Evolutionary conservation across 2,329 filamentous ascomycete genomes (phyloP).

Genomic region (Exophiala dermatitidis): DNA sequence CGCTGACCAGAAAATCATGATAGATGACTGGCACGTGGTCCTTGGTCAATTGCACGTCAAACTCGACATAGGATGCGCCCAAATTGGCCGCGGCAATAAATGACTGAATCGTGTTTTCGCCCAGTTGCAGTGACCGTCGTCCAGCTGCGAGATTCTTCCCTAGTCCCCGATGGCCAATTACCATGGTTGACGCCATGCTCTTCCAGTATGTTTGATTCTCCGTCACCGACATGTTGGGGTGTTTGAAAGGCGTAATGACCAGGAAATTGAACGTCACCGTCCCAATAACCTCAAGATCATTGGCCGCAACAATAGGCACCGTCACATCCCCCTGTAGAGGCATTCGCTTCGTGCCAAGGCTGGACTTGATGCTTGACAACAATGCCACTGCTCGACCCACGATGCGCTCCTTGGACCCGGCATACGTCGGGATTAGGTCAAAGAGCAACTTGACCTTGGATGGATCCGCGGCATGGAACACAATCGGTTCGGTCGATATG

Average conservation of each 20-base stretch:
- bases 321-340: slow-evolving; percentile 86
- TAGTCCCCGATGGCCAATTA: slow-evolving; percentile 64
- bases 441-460: slow-evolving; percentile 83
- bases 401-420: slow-evolving; percentile 69
- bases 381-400: slow-evolving; percentile 85
- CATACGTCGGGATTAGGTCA: slow-evolving; percentile 91
- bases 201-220: slow-evolving; percentile 95
- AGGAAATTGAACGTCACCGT: slow-evolving; percentile 95
- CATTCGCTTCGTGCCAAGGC: slow-evolving; percentile 77
- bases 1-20: slow-evolving; percentile 94
- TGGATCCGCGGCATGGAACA: slow-evolving; percentile 72
- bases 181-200: slow-evolving; percentile 80
- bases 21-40: slow-evolving; percentile 98
- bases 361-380: slow-evolving; percentile 76
- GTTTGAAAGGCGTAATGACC: slow-evolving; percentile 86
- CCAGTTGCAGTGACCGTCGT: slow-evolving; percentile 82
- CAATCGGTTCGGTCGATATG: slow-evolving; percentile 85
- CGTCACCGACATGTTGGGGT: slow-evolving; percentile 87
- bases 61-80: slow-evolving; percentile 66
- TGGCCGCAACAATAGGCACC: slow-evolving; percentile 80
- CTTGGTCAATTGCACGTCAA: slow-evolving; percentile 95
- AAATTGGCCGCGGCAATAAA: slow-evolving; percentile 95
- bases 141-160: slow-evolving; percentile 79
- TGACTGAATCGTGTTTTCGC: slow-evolving; percentile 90
- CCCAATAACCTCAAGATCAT: slow-evolving; percentile 80